These are phyloP conservation scores for Allium fistulosum DNA, from an alignment of 106 monocot genomes.

Conservation along the genomic window DNA sequence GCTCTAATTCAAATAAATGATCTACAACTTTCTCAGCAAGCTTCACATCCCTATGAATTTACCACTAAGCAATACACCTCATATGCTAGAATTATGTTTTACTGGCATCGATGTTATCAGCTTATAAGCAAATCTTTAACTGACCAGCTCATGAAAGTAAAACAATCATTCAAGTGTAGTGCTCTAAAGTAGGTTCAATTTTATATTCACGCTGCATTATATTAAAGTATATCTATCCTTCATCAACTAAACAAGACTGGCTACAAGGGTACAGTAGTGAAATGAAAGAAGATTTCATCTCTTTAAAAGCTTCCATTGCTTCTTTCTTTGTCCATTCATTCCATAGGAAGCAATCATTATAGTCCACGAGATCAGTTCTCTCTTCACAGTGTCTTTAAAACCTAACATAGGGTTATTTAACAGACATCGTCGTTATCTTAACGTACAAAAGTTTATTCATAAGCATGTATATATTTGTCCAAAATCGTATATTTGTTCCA, in stretches of 20 bases:
- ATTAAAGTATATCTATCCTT: slow-evolving; percentile 62
- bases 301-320: slow-evolving; percentile 40
- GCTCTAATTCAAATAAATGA: slow-evolving; percentile 59
- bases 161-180: slow-evolving; percentile 75
- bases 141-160: slow-evolving; percentile 56
- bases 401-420: no score
- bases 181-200: slow-evolving; percentile 60
- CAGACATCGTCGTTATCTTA: no score
- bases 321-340: slow-evolving; percentile 54
- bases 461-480: no score
- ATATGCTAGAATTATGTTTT: slow-evolving; percentile 45
- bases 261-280: slow-evolving; percentile 52
- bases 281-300: slow-evolving; percentile 48
- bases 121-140: slow-evolving; percentile 42
- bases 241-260: slow-evolving; percentile 55
- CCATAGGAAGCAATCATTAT: slow-evolving; percentile 60
- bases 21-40: slow-evolving; percentile 76
- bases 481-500: no score
- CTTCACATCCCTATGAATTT: slow-evolving; percentile 55
- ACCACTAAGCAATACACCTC: slow-evolving; percentile 66
- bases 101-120: slow-evolving; percentile 72
- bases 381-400: slow-evolving; percentile 23
- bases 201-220: slow-evolving; percentile 57
- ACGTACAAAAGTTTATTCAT: no score
- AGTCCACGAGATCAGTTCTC: slow-evolving; percentile 54